Conservation (phyloP, 305 asterid species). For the Fraxinus albicans region DNA sequence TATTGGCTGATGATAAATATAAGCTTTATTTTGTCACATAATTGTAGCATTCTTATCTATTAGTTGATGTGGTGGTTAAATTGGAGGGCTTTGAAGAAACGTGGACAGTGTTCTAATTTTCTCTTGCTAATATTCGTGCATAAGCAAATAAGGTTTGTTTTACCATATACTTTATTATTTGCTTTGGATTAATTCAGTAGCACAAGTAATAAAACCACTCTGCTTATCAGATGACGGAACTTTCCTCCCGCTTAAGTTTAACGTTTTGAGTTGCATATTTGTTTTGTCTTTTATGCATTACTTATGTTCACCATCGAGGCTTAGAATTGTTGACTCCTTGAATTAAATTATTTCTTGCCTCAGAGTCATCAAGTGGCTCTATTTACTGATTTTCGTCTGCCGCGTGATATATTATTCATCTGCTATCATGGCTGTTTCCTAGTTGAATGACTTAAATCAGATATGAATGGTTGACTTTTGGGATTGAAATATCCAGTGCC, state of each 20-base stretch:
- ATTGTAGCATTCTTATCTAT: neutral
- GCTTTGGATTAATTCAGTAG: neutral
- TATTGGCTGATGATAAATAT: neutral
- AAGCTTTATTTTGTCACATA: neutral
- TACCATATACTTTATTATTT: slow-evolving; percentile 6
- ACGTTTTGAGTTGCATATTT: neutral
- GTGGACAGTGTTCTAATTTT: slow-evolving; percentile 1
- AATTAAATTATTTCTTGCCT: neutral
- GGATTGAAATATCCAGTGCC: neutral
- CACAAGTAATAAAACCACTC: neutral
- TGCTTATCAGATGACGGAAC: neutral
- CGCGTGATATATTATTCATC: neutral
- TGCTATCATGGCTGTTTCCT: slow-evolving; percentile 8
- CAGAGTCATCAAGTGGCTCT: neutral
- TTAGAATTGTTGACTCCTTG: neutral
- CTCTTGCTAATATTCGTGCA: neutral
- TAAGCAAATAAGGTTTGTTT: neutral
- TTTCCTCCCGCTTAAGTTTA: neutral
- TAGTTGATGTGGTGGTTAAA: slow-evolving; percentile 16
- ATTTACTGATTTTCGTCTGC: neutral
- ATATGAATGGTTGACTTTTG: neutral
- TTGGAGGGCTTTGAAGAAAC: slow-evolving; percentile 8
- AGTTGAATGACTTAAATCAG: neutral
- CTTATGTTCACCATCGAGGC: neutral
- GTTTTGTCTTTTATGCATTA: neutral